Percentiles rank a stretch among this genome's conserved stretches.
Evolutionary conservation across 2,329 filamentous ascomycete species (phyloP).

Genomic region (Paecilomyces niveus): DNA sequence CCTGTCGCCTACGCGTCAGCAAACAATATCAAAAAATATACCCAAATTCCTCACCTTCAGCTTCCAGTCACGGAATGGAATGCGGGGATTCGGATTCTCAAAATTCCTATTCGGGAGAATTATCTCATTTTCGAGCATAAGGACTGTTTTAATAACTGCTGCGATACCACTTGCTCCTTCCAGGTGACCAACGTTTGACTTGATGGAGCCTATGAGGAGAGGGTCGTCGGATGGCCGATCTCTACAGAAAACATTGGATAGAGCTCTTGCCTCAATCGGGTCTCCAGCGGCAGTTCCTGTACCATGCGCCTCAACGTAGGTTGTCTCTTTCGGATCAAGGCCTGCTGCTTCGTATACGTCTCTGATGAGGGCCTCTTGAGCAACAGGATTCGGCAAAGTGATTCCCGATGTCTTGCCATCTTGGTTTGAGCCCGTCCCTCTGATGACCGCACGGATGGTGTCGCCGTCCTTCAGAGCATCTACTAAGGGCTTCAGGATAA

Average conservation of each 20-base stretch:
- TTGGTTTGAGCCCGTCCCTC: neutral
- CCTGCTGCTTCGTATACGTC: slow-evolving; percentile 30
- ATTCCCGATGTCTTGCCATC: slow-evolving; percentile 6
- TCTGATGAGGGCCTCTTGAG: slow-evolving; percentile 34
- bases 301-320: slow-evolving; percentile 38
- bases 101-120: slow-evolving; percentile 14
- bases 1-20: neutral
- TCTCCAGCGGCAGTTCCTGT: slow-evolving; percentile 34
- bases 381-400: slow-evolving; percentile 15
- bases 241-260: slow-evolving; percentile 67
- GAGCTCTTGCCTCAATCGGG: slow-evolving; percentile 20
- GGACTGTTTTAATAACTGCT: slow-evolving; percentile 5
- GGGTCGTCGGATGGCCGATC: slow-evolving; percentile 52
- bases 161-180: slow-evolving; percentile 4
- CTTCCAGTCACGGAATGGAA: neutral
- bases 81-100: slow-evolving; percentile 9
- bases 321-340: slow-evolving; percentile 20
- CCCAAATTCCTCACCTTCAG: neutral
- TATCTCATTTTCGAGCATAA: slow-evolving; percentile 2
- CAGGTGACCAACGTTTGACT: slow-evolving; percentile 27
- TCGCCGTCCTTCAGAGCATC: slow-evolving; percentile 7
- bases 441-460: slow-evolving; percentile 3
- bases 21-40: no score
- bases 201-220: slow-evolving; percentile 12
- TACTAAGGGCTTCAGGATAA: slow-evolving; percentile 8